These are phyloP conservation scores for Hebeloma cylindrosporum DNA, from an alignment of 768 basidiomycete genomes.

Conservation along the genomic window DNA sequence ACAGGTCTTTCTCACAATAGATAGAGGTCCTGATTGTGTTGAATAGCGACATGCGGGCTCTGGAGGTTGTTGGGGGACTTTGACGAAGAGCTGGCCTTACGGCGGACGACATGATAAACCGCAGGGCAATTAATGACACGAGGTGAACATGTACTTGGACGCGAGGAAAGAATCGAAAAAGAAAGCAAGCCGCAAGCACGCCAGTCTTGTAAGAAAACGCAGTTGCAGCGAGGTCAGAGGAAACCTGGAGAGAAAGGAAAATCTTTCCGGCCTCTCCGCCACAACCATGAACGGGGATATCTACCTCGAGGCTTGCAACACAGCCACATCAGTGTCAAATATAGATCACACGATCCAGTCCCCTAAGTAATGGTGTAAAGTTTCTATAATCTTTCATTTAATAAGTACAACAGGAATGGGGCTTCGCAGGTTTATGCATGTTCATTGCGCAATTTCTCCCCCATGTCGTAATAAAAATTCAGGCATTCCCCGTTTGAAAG, in stretches of 20 bases:
- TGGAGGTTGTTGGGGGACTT: constrained; percentile 29
- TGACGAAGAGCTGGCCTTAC: constrained; percentile 29
- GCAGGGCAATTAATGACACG: constrained; percentile 39
- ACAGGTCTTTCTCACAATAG: constrained; percentile 51
- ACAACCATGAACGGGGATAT: constrained; percentile 20
- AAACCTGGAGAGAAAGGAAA: constrained; percentile 21
- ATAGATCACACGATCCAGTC: constrained; percentile 15
- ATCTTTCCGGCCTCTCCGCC: constrained; percentile 13
- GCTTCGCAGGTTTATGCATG: constrained; percentile 25
- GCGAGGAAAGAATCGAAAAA: constrained; percentile 16
- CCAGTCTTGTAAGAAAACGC: constrained; percentile 19
- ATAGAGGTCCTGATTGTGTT: constrained; percentile 65
- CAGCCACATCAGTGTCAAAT: constrained; percentile 23
- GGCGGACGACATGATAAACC: constrained; percentile 45
- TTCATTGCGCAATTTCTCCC: constrained; percentile 49
- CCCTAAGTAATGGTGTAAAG: too few relatives aligned
- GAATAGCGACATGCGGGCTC: constrained; percentile 68
- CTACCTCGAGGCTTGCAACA: constrained; percentile 33
- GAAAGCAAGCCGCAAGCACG: constrained; percentile 8
- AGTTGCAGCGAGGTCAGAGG: constrained; percentile 23
- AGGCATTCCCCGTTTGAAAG: constrained; percentile 75
- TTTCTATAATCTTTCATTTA: too few relatives aligned
- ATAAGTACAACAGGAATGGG: constrained; percentile 5
- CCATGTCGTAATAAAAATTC: constrained; percentile 56
- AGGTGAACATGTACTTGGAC: constrained; percentile 38